Base-by-base conservation (phyloP, 192 early-diverging fungal genomes). In the Coemansia asiatica region DNA sequence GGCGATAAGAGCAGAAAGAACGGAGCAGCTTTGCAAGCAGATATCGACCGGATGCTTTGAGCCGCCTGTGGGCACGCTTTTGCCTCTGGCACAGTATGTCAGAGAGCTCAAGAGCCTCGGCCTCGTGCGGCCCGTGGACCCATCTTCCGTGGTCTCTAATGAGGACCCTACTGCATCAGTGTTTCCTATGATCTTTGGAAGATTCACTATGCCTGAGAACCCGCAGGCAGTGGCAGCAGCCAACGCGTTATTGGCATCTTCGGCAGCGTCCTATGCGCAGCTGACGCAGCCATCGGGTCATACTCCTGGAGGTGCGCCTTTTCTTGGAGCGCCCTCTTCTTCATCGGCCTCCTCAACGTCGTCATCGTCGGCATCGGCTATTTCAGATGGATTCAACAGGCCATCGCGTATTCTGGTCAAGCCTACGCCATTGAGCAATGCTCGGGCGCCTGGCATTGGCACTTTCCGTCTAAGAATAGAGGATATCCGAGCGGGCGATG, bases 111-210 rank as follows among this genome's bases (percentile, higher is more conserved):
- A 54, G 47, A 56, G 57, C 25, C 69, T 81, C 36, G 72, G 78
- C 5, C 66, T 81, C 15, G 69, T 81, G 63, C 65, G 72, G 4
- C 53, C 72, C 3, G 78, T 80, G 13, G 69, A 80, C 28, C 68
- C 71, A 0, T 63, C 69, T 2, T 61, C 72, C 10, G 66, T 64
- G 5, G 68, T 66, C 10, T 49, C 56, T 58, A 28, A 64, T 22
- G 61, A 68, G 13, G 72, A 79, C 35, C 69, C 72, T 3, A 25
- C 78, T 3, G 65, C 72, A 1, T 67, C 69, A 0, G 72, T 80
- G 28, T 60, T 80, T 27, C 78, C 78, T 4, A 50, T 75, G 23
- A 68, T 80, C n/a, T 80, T 80, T 60, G 78, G 78, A 7, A 67
- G 78, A 25, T 68, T 80, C 51, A 71, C 78, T 0, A 59, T 68